Conservation (phyloP, 768 basidiomycete species). For the Pilatotrama ljubarskyi region DNA sequence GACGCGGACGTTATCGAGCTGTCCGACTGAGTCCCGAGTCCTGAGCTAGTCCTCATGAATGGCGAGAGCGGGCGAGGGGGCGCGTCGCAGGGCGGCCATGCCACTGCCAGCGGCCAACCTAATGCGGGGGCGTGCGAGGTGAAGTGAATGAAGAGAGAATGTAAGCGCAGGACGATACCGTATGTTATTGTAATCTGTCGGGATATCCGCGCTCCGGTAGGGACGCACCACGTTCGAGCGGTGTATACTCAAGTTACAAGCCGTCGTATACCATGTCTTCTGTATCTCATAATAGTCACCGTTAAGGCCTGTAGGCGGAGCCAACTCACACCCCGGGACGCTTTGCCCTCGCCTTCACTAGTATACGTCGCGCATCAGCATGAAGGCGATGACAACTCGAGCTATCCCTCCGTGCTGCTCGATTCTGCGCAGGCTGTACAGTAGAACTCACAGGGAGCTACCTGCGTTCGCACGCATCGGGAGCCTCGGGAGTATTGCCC, state of each 20-base stretch:
- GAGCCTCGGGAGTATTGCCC: too few species aligned
- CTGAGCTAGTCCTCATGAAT: too few species aligned
- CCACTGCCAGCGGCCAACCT: too few species aligned
- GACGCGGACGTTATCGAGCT: constrained; percentile 58
- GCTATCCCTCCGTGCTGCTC: too few species aligned
- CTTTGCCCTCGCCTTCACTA: too few species aligned
- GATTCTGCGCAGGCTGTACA: too few species aligned
- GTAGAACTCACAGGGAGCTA: too few species aligned
- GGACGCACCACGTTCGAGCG: not conserved
- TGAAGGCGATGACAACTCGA: too few species aligned
- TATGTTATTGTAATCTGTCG: not conserved
- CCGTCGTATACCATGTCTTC: constrained; percentile 3
- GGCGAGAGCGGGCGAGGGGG: not conserved
- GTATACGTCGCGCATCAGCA: too few species aligned
- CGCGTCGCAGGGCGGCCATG: not conserved
- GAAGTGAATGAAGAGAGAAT: not conserved
- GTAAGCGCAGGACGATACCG: not conserved
- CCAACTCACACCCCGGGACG: too few species aligned
- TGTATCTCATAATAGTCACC: not conserved
- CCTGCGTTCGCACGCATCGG: too few species aligned
- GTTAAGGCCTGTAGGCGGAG: too few species aligned
- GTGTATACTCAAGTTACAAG: not conserved
- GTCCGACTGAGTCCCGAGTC: constrained; percentile 38
- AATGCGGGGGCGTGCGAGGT: not conserved
- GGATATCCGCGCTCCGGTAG: not conserved